A percentile compares a stretch with the other conserved stretches of the same genome.
Evolutionary conservation across 75 land plant species (phyloP).

Genomic region (Ceratopteris richardii): DNA sequence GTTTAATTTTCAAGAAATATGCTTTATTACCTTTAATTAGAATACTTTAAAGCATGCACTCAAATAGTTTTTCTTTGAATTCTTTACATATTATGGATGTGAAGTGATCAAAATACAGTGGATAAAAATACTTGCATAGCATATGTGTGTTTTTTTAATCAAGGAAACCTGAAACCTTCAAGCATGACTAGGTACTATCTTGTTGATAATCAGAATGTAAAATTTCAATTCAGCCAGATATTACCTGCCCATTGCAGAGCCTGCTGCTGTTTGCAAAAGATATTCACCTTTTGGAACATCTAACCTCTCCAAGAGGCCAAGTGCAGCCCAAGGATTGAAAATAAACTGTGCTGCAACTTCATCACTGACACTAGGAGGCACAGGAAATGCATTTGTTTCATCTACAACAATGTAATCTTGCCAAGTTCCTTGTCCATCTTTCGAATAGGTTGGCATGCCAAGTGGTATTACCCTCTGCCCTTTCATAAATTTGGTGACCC

Average conservation of each 20-base stretch:
- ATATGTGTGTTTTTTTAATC: too few species aligned
- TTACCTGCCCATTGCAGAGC: conserved; percentile 20
- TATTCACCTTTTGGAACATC: conserved; percentile 23
- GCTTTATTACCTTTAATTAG: too few species aligned
- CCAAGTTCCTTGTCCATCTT: conserved; percentile 32
- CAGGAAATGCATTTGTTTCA: conserved; percentile 20
- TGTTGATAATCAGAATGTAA: too few species aligned
- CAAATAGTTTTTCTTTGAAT: too few species aligned
- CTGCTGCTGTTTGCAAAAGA: conserved; percentile 34
- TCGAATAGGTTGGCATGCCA: conserved; percentile 17
- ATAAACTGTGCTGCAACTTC: conserved; percentile 37
- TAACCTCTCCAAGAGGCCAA: conserved; percentile 22
- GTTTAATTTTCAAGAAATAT: too few species aligned
- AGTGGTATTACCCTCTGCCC: conserved; percentile 33
- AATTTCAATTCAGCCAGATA: not conserved
- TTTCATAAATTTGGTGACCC: conserved; percentile 16
- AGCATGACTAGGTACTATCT: too few species aligned
- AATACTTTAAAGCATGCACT: too few species aligned
- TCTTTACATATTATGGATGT: too few species aligned
- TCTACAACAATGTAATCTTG: conserved; percentile 36
- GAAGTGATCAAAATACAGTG: too few species aligned
- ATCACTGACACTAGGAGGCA: conserved; percentile 22
- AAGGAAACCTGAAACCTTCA: too few species aligned
- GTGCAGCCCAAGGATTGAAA: conserved; percentile 40
- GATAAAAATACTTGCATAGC: too few species aligned